phyloP scores from a whole-genome alignment of 176 grass and related monocot species.

The Oryza nivara region DNA sequence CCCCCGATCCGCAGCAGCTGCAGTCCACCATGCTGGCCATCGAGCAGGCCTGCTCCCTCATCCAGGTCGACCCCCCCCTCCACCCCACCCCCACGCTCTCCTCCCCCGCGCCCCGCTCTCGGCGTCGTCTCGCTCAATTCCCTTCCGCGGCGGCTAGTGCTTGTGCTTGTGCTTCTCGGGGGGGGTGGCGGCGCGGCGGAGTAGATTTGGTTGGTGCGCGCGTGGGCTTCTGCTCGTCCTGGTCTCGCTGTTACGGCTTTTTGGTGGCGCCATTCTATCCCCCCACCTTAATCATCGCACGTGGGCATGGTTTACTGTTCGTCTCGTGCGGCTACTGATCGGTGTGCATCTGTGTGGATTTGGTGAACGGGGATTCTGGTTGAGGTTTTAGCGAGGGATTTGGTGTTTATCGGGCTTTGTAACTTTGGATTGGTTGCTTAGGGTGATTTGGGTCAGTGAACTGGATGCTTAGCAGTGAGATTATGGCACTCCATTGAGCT shows the following conservation, averaged over 20 bases:
- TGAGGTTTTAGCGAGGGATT: conserved; percentile 23
- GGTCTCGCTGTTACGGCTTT: background rate
- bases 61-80: conserved; percentile 54
- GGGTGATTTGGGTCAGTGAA: background rate
- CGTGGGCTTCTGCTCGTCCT: conserved; percentile 4
- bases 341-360: conserved; percentile 19
- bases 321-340: background rate
- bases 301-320: background rate
- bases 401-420: background rate
- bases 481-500: background rate
- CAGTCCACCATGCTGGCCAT: conserved; percentile 86
- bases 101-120: background rate
- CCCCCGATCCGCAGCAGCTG: conserved; percentile 64
- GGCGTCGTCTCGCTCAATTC: conserved; percentile 4
- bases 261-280: background rate
- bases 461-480: background rate
- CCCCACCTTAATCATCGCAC: background rate
- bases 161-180: background rate
- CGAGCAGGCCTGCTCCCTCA: conserved; percentile 83
- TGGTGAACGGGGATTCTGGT: conserved; percentile 3
- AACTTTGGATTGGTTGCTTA: background rate
- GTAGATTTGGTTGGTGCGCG: conserved; percentile 42
- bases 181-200: background rate
- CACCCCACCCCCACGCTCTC: no score
- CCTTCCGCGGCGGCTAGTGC: conserved; percentile 6